Evolutionary conservation across 2,329 filamentous ascomycete genomes (phyloP).

Genomic region (Paraphoma sp.): DNA sequence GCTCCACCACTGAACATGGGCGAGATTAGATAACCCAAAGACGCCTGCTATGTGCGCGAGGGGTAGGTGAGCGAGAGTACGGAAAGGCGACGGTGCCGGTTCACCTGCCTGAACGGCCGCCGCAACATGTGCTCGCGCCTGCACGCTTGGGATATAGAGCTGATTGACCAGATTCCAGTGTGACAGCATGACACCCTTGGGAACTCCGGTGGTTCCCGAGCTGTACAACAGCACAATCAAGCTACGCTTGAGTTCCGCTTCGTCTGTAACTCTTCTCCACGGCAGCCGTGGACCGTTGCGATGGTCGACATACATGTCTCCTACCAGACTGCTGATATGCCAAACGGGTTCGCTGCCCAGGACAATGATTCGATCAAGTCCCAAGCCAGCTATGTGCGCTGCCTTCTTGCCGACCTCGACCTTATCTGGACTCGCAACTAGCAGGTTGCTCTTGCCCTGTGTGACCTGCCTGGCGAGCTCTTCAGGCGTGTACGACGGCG

Average conservation of each 20-base stretch:
- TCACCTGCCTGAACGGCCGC: background rate
- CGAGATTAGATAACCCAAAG: conserved; percentile 51
- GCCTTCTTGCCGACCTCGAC: conserved; percentile 54
- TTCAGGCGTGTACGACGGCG: conserved; percentile 53
- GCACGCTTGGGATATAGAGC: conserved; percentile 23
- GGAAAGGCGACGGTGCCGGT: conserved; percentile 15
- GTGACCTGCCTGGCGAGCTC: conserved; percentile 57
- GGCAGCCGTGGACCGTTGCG: conserved; percentile 6
- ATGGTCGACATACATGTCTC: background rate
- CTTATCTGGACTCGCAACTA: conserved; percentile 57
- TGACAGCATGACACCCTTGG: conserved; percentile 50
- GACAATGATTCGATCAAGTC: conserved; percentile 53
- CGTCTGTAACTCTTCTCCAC: conserved; percentile 63
- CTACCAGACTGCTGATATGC: conserved; percentile 17
- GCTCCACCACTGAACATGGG: conserved; percentile 37
- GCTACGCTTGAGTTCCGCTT: conserved; percentile 51
- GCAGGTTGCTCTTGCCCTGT: conserved; percentile 47
- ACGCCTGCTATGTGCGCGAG: conserved; percentile 54
- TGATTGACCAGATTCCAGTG: conserved; percentile 50
- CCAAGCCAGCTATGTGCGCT: conserved; percentile 56
- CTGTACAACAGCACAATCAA: conserved; percentile 52
- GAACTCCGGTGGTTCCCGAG: conserved; percentile 53
- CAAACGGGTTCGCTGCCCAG: conserved; percentile 30
- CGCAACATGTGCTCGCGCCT: background rate
- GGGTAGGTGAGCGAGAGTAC: conserved; percentile 52